Evolutionary conservation across 306 rosid species (phyloP).

Genomic region (Lotus japonicus): DNA sequence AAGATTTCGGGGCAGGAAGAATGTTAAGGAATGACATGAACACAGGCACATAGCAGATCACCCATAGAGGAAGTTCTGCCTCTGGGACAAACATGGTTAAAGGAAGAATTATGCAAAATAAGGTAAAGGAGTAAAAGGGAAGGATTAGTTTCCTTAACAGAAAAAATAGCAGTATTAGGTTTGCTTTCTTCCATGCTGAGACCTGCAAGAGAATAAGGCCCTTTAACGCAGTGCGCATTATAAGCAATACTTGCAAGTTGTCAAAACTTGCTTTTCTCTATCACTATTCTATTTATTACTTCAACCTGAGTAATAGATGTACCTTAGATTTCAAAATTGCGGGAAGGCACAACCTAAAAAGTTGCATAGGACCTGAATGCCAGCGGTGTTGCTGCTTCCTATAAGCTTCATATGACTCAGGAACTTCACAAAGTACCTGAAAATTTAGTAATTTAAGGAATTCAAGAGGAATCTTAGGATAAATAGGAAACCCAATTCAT

Average conservation of each 20-base stretch:
- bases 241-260: conserved; percentile 12
- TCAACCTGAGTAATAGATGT: conserved; percentile 10
- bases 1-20: conserved; percentile 37
- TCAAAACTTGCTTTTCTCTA: neutral
- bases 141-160: conserved; percentile 85
- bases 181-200: conserved; percentile 79
- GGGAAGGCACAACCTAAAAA: conserved; percentile 83
- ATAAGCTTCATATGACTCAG: conserved; percentile 92
- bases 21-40: conserved; percentile 87
- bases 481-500: neutral
- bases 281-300: conserved; percentile 10
- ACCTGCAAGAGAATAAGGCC: conserved; percentile 52
- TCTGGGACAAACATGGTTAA: conserved; percentile 95
- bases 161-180: conserved; percentile 81
- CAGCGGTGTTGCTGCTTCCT: conserved; percentile 98
- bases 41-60: conserved; percentile 85
- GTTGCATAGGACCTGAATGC: conserved; percentile 99
- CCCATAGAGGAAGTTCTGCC: conserved; percentile 94
- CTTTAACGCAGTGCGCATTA: too few species aligned
- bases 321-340: conserved; percentile 83
- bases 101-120: conserved; percentile 95
- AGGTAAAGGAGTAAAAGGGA: conserved; percentile 90
- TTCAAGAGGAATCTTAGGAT: neutral
- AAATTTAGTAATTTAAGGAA: neutral
- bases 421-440: conserved; percentile 94